phyloP scores from a whole-genome alignment of 2,329 filamentous ascomycete genomes.

The Colletotrichum siamense region DNA sequence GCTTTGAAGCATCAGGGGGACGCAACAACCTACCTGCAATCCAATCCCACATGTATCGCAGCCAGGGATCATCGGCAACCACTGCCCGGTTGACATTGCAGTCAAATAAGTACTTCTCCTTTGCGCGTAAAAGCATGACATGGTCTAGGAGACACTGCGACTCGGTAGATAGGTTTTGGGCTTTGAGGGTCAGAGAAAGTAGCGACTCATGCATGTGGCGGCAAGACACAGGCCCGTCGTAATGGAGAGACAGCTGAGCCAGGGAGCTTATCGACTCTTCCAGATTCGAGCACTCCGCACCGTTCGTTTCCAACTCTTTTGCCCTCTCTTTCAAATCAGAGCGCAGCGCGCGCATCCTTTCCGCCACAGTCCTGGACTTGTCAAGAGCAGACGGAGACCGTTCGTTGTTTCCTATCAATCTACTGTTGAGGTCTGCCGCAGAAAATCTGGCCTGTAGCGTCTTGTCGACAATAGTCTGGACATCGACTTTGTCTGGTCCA shows the following conservation, averaged over 20 bases:
- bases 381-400: constrained; percentile 43
- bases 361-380: constrained; percentile 47
- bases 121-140: constrained; percentile 63
- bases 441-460: constrained; percentile 17
- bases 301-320: constrained; percentile 27
- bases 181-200: constrained; percentile 49
- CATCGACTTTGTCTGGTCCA: constrained; percentile 52
- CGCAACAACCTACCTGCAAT: constrained; percentile 61
- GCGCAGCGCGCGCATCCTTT: constrained; percentile 55
- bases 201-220: constrained; percentile 64
- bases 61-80: constrained; percentile 74
- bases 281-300: background rate
- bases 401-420: background rate
- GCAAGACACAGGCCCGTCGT: constrained; percentile 48
- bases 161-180: constrained; percentile 52
- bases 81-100: constrained; percentile 69
- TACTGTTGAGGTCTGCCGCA: constrained; percentile 5
- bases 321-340: constrained; percentile 22
- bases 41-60: constrained; percentile 82
- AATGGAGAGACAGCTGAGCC: constrained; percentile 41
- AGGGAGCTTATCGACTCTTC: constrained; percentile 34
- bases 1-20: background rate
- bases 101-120: constrained; percentile 69
- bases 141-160: constrained; percentile 61
- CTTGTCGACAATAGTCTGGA: constrained; percentile 38